phyloP scores from a whole-genome alignment of 495 filamentous ascomycete genomes.

The Chaetomium fimeti region DNA sequence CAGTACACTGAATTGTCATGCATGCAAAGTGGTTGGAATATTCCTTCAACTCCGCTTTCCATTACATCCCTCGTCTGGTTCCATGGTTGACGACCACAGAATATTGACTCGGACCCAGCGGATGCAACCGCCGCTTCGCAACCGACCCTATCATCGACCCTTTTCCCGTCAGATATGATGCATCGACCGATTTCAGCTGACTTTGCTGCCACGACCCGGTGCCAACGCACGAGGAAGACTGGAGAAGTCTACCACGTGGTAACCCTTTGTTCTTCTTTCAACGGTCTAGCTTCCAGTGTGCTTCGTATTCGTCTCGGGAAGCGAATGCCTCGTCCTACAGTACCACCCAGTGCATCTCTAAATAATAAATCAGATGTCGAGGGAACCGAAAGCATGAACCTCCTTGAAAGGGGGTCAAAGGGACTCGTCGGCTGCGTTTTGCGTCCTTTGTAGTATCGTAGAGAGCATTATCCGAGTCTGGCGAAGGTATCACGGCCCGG shows the following conservation, averaged over 20 bases:
- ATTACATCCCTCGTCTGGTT: neutral
- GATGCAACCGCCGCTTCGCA: neutral
- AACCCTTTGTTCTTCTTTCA: neutral
- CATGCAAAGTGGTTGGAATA: neutral
- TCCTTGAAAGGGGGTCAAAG: too few species aligned
- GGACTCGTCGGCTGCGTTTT: too few species aligned
- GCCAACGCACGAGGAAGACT: neutral
- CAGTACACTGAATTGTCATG: conserved; percentile 4
- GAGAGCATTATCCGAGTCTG: too few species aligned
- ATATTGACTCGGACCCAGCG: neutral
- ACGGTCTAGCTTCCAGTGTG: too few species aligned
- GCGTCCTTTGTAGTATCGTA: too few species aligned
- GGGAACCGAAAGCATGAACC: too few species aligned
- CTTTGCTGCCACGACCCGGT: too few species aligned
- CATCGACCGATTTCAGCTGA: too few species aligned
- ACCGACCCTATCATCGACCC: neutral
- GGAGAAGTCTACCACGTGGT: neutral
- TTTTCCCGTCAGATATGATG: neutral
- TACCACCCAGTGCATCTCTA: too few species aligned
- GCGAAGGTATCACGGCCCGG: too few species aligned
- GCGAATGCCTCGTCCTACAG: neutral
- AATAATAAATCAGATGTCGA: too few species aligned
- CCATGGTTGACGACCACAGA: neutral
- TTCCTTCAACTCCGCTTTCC: conserved; percentile 3
- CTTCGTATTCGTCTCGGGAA: neutral